phyloP scores from a whole-genome alignment of 345 rosid genomes.

The Populus pruinosa region DNA sequence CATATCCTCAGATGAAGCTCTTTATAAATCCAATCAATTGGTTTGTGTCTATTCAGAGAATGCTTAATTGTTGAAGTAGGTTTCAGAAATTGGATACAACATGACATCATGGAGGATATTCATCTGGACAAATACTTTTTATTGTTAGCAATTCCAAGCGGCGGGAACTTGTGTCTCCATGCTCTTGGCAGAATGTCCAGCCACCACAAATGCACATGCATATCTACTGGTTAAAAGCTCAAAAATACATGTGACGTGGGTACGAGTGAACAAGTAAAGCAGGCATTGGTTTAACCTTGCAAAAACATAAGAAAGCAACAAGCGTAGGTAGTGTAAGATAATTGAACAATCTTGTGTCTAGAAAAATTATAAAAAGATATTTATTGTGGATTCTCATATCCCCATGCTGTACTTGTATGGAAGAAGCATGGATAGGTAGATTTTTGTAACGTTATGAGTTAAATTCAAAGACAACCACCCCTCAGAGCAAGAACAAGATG shows the following conservation, averaged over 20 bases:
- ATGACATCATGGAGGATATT: no score
- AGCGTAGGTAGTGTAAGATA: not conserved
- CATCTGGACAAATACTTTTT: no score
- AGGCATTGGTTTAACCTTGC: not conserved
- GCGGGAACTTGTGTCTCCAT: no score
- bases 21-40: no score
- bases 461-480: slow-evolving; percentile 46
- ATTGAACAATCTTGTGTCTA: not conserved
- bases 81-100: no score
- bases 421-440: not conserved
- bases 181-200: not conserved
- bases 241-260: not conserved
- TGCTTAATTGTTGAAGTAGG: no score
- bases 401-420: not conserved
- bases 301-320: not conserved
- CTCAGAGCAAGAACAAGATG: slow-evolving; percentile 96
- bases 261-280: not conserved
- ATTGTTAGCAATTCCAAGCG: no score
- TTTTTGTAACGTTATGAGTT: not conserved
- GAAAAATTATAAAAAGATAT: not conserved
- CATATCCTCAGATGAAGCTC: no score
- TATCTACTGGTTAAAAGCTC: no score
- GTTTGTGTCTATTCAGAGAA: no score
- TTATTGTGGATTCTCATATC: not conserved
- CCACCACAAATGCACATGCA: not conserved